Base-by-base conservation (phyloP, 1,284 basidiomycete genomes). In the Sanghuangporus baumii region DNA sequence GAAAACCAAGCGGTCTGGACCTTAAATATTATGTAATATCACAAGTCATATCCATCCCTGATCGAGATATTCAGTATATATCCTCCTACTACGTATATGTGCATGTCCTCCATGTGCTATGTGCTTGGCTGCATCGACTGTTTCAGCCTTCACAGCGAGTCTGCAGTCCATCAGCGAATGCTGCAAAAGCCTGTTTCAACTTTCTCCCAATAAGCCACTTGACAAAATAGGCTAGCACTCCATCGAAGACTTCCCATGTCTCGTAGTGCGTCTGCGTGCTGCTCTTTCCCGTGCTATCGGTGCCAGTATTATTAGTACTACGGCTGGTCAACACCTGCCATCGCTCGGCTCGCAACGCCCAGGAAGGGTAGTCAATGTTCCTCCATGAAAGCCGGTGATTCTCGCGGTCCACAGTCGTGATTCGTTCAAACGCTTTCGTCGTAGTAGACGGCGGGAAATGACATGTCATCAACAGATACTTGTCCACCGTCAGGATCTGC, bases 181-280 rank as follows among this genome's bases (percentile, higher is more conserved):
- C 40, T n/a, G 31, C 63, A 57, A 64, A 61, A 5, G 57, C 48
- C 12, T 31, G n/a, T 40, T 20, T 41, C 31, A 63, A 50, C 20
- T 48, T 26, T 2, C 20, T 46, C 26, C 46, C 54, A 52, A 23
- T 59, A 7, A 14, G 61, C 57, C 59, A 57, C 60, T 76, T 78
- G 60, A 88, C 72, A n/a, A 85, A 3, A 67, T 85, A 85, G 40
- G 85, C 86, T 4, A 82, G 59, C 4, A 79, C 20, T 0, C 88
- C 88, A 11, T 71, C 72, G 63, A 89, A 88, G 37, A 82, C 81
- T 70, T 87, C 85, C n/a, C 79, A 73, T 5, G 81, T 83, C 71
- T 89, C 85, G 68, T 90, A 90, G 58, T 78, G 79, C 37, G 84
- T 86, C 73, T 79, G 79, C 40, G 81, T 85, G 34, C 74, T 78